Evolutionary conservation across 805 yeast species (phyloP).

Genomic region (Suhomyces kilbournensis): DNA sequence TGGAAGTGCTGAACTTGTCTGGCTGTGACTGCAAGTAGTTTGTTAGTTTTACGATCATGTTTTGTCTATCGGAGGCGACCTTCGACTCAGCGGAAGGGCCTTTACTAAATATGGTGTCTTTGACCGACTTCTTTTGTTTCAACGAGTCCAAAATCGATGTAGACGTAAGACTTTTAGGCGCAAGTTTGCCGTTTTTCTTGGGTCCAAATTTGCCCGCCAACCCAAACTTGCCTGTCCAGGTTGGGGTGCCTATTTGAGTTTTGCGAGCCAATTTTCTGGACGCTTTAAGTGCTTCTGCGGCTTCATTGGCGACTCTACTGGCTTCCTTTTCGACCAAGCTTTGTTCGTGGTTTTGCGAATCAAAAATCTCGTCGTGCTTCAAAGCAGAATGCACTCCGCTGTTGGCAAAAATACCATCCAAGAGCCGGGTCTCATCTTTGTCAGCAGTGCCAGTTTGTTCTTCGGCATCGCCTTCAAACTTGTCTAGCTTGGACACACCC

Average conservation of each 20-base stretch:
- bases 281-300: constrained; percentile 53
- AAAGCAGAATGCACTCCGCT: constrained; percentile 71
- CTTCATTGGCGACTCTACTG: constrained; percentile 50
- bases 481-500: constrained; percentile 74
- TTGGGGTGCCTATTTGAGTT: constrained; percentile 71
- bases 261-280: constrained; percentile 54
- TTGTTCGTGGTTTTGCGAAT: constrained; percentile 50
- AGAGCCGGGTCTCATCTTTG: constrained; percentile 54
- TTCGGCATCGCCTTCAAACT: constrained; percentile 53
- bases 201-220: constrained; percentile 60
- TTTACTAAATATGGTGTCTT: constrained; percentile 13
- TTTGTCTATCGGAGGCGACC: constrained; percentile 13
- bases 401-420: constrained; percentile 72
- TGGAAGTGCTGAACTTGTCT: constrained; percentile 46
- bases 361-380: constrained; percentile 75
- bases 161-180: constrained; percentile 32
- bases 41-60: constrained; percentile 35
- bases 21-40: constrained; percentile 35
- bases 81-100: constrained; percentile 1
- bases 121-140: constrained; percentile 40
- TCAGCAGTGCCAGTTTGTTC: constrained; percentile 21
- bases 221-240: constrained; percentile 96
- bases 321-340: constrained; percentile 64
- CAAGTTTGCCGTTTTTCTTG: constrained; percentile 9
- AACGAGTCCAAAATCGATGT: constrained; percentile 48